A percentile compares a stretch with the other conserved stretches of the same genome.
phyloP scores from a whole-genome alignment of 169 alveolate species.

The Cryptosporidium ryanae region DNA sequence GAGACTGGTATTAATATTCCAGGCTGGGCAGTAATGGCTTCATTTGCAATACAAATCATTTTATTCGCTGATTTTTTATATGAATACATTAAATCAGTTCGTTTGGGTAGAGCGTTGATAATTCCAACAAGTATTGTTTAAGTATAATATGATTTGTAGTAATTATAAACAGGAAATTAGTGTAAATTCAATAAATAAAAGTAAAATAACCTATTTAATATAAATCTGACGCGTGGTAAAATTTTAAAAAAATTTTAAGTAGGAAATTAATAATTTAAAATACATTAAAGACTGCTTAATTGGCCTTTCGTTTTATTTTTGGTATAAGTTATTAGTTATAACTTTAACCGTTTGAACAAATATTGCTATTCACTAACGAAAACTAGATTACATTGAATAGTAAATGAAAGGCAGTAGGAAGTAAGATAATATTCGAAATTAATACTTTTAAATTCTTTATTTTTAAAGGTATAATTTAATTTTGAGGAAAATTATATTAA shows the following conservation, averaged over 20 bases:
- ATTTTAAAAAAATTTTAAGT: neutral
- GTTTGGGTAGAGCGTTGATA: conserved; percentile 77
- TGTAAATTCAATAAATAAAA: neutral
- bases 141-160: neutral
- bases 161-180: neutral
- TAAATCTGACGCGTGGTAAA: neutral
- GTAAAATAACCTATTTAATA: conserved; percentile 4
- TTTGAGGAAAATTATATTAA: too few species aligned
- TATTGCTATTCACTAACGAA: neutral
- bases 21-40: conserved; percentile 80
- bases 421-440: neutral
- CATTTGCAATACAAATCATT: conserved; percentile 77
- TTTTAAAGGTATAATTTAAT: too few species aligned
- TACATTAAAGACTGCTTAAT: neutral
- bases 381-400: too few species aligned
- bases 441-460: too few species aligned
- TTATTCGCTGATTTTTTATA: conserved; percentile 80
- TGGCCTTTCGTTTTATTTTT: neutral
- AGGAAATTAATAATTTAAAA: neutral
- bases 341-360: neutral
- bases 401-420: too few species aligned
- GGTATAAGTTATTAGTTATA: neutral
- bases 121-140: conserved; percentile 74
- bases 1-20: conserved; percentile 64
- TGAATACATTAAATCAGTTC: conserved; percentile 79